These are phyloP conservation scores for Nymphaea thermarum DNA, from an alignment of 164 flowering plant genomes.

Conservation along the genomic window DNA sequence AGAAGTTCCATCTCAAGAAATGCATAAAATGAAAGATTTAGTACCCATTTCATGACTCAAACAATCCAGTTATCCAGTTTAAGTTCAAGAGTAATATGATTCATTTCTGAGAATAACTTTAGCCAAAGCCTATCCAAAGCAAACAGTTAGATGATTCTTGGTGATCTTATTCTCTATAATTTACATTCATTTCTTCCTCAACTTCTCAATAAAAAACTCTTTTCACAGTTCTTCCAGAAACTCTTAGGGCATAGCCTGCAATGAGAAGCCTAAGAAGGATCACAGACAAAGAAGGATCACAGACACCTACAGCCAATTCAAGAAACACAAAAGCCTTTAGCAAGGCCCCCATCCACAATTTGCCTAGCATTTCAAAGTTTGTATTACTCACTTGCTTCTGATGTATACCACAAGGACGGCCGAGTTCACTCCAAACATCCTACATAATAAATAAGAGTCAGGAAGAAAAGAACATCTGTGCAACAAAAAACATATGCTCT, in stretches of 20 bases:
- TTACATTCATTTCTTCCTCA: background rate
- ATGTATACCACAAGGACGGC: slow-evolving; percentile 93
- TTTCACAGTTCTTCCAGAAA: background rate
- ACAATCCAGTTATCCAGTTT: background rate
- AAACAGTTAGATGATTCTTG: too few species aligned
- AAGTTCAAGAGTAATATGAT: background rate
- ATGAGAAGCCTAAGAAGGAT: background rate
- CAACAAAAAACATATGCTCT: too few species aligned
- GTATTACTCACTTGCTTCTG: slow-evolving; percentile 70
- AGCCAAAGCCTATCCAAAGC: background rate
- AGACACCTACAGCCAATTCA: background rate
- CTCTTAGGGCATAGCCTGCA: background rate
- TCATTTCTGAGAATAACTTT: background rate
- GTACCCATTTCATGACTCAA: too few species aligned
- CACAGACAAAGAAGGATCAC: background rate
- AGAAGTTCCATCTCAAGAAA: too few species aligned
- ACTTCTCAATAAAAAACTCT: background rate
- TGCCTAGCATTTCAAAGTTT: background rate
- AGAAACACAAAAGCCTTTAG: background rate
- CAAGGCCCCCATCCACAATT: too few species aligned
- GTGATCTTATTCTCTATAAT: too few species aligned
- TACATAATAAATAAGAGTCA: slow-evolving; percentile 13
- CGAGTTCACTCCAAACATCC: slow-evolving; percentile 98
- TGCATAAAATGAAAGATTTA: too few species aligned
- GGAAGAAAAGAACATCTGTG: too few species aligned